Percentiles rank a stretch among this genome's conserved stretches.
phyloP scores from a whole-genome alignment of 2,329 filamentous ascomycete genomes.

The Pseudopyricularia cyperi region DNA sequence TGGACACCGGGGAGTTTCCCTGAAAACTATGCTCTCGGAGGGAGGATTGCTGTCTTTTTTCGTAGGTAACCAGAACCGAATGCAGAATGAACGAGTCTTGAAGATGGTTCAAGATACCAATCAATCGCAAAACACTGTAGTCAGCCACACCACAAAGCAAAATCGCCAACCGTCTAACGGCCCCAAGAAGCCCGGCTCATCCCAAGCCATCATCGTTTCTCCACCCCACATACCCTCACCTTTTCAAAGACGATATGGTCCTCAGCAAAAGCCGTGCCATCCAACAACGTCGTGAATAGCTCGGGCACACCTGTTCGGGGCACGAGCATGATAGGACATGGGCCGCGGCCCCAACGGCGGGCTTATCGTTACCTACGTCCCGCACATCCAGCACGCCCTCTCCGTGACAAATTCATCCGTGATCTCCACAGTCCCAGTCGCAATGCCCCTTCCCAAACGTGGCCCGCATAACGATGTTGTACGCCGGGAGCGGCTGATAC shows the following conservation, averaged over 20 bases:
- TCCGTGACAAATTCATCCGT: conserved; percentile 5
- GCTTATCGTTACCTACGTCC: conserved; percentile 6
- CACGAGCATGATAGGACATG: conserved; percentile 9
- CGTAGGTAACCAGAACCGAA: too few species aligned
- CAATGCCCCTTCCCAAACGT: conserved; percentile 6
- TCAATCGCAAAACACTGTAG: too few species aligned
- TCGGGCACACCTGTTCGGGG: conserved; percentile 8
- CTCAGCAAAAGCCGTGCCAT: conserved; percentile 8
- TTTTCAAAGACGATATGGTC: conserved; percentile 11
- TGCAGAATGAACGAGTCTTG: too few species aligned
- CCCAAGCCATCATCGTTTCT: too few species aligned
- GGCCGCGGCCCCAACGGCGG: conserved; percentile 5
- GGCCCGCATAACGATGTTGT: conserved; percentile 36
- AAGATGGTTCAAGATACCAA: too few species aligned
- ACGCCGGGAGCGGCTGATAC: conserved; percentile 31
- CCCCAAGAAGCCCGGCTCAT: too few species aligned
- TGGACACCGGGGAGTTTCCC: neutral
- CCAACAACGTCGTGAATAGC: conserved; percentile 8
- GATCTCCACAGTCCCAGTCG: conserved; percentile 6
- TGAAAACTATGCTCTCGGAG: too few species aligned
- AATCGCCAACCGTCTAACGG: too few species aligned
- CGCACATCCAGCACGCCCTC: conserved; percentile 6
- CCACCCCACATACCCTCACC: too few species aligned
- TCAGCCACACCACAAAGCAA: too few species aligned
- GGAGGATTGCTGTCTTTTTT: too few species aligned